These are phyloP conservation scores for Aegilops longissima DNA, from an alignment of 176 grass and related monocot genomes.

Conservation along the genomic window DNA sequence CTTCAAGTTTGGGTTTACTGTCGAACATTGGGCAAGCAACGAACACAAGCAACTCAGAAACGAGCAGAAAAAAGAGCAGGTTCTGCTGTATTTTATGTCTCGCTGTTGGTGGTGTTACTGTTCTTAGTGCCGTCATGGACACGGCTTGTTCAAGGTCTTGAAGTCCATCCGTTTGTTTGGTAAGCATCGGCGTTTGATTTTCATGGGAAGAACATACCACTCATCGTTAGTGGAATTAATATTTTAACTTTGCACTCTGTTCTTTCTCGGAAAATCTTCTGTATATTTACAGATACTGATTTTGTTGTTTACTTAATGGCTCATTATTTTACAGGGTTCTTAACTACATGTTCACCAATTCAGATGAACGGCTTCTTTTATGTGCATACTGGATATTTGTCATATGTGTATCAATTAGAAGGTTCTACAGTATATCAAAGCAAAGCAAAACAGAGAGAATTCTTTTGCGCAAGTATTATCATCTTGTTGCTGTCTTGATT, in stretches of 20 bases:
- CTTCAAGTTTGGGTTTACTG: slow-evolving; percentile 51
- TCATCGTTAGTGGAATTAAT: background rate
- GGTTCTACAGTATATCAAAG: slow-evolving; percentile 89
- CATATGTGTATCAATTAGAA: slow-evolving; percentile 69
- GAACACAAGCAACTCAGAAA: slow-evolving; percentile 24
- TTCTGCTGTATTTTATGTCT: slow-evolving; percentile 70
- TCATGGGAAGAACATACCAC: background rate
- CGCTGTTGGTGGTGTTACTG: slow-evolving; percentile 36
- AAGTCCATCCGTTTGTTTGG: slow-evolving; percentile 78
- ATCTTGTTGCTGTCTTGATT: slow-evolving; percentile 89
- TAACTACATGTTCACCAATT: slow-evolving; percentile 70
- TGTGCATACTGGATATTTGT: slow-evolving; percentile 92
- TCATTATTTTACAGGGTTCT: slow-evolving; percentile 65
- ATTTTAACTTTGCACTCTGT: background rate
- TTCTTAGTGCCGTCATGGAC: slow-evolving; percentile 85
- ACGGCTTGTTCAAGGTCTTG: slow-evolving; percentile 55
- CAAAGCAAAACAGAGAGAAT: slow-evolving; percentile 82
- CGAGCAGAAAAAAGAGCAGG: slow-evolving; percentile 29
- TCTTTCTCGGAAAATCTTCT: background rate
- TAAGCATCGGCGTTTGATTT: slow-evolving; percentile 33
- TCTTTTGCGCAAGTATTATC: slow-evolving; percentile 92
- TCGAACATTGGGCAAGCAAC: slow-evolving; percentile 43
- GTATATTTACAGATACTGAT: background rate
- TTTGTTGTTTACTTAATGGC: slow-evolving; percentile 1
- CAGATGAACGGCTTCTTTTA: slow-evolving; percentile 60